Evolutionary conservation across 2,329 filamentous ascomycete species (phyloP), one percentile per base, ranked within the genome.

Genomic region (Fusarium torreyae): DNA sequence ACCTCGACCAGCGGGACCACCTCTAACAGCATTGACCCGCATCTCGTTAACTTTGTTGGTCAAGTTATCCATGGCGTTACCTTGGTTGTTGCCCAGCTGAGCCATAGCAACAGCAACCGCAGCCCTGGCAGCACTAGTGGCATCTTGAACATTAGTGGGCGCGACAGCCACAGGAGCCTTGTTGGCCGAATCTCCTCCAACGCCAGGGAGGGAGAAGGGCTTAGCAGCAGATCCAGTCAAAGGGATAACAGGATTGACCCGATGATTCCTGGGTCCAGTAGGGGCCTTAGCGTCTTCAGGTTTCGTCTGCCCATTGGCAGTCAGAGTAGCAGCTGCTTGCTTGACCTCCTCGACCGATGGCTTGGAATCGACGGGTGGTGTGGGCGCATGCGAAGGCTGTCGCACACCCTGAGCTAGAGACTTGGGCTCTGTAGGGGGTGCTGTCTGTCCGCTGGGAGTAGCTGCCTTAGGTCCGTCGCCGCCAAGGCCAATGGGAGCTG

Each of bases 41-140:
- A 94, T 93, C 74, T 94, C 91, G 61, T 92, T 89, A 34, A 94
- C 91, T 77, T 91, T 91, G 76, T 88, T 90, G 2, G 91, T 89
- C 61, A 94, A 77, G 69, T 93, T 93, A 69, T 94, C 92, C 75
- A 93, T 84, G 4, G 84, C 81, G 18, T 82, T 86, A 31, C 80
- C 81, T 34, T 81, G 83, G 14, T 74, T 73, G 31, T 79, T 79
- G 7, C 80, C 80, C 5, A 94, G 84, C 75, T 92, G 91, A 2
- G 92, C 91, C 90, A 94, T 94, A 3, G 92, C 92, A 40, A 91
- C 88, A 53, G 92, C 91, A n/a, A 94, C 92, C 10, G 92, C 92
- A 31, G 91, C 92, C 72, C 89, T 91, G 2, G 92, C 92, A 39
- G 91, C 89, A 76, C 91, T 88, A 0, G 92, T 94, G 2, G 92